A percentile compares a stretch with the other conserved stretches of the same genome.
Evolutionary conservation across 371 early-diverging fungal species (phyloP).

Genomic region (Mortierella polycephala): DNA sequence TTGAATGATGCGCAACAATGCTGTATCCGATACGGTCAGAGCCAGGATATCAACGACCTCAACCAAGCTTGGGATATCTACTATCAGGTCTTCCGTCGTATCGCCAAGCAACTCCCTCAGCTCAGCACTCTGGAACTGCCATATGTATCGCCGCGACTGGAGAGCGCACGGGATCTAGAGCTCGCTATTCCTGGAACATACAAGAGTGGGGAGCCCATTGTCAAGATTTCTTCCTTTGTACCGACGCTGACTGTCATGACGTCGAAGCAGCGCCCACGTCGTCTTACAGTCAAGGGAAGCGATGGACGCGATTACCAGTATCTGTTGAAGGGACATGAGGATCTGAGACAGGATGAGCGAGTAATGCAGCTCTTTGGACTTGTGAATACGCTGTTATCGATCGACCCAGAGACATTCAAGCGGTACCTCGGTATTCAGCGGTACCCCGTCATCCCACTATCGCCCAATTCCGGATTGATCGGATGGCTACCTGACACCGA

Average conservation of each 20-base stretch:
- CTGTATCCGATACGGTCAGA: constrained; percentile 85
- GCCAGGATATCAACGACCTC: constrained; percentile 82
- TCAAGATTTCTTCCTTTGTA: constrained; percentile 88
- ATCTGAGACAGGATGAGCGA: constrained; percentile 98
- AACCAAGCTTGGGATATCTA: constrained; percentile 98
- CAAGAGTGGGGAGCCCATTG: constrained; percentile 86
- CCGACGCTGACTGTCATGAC: constrained; percentile 88
- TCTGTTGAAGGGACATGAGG: constrained; percentile 97
- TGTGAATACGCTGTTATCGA: constrained; percentile 90
- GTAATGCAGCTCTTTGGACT: constrained; percentile 99
- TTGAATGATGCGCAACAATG: constrained; percentile 93
- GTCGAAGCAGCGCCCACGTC: constrained; percentile 95
- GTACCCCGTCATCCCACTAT: constrained; percentile 95
- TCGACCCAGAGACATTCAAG: constrained; percentile 93
- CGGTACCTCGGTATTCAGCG: constrained; percentile 93
- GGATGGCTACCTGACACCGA: constrained; percentile 98
- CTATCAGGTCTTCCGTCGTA: constrained; percentile 88
- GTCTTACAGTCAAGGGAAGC: constrained; percentile 85
- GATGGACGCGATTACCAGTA: constrained; percentile 94
- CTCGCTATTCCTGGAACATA: constrained; percentile 97
- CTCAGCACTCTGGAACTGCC: constrained; percentile 88
- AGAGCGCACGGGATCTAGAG: constrained; percentile 87
- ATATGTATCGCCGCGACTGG: constrained; percentile 91
- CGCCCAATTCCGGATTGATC: constrained; percentile 96
- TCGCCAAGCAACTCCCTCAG: constrained; percentile 85